These are phyloP conservation scores for Apodospora peruviana DNA, from an alignment of 495 filamentous ascomycete genomes.

Conservation along the genomic window DNA sequence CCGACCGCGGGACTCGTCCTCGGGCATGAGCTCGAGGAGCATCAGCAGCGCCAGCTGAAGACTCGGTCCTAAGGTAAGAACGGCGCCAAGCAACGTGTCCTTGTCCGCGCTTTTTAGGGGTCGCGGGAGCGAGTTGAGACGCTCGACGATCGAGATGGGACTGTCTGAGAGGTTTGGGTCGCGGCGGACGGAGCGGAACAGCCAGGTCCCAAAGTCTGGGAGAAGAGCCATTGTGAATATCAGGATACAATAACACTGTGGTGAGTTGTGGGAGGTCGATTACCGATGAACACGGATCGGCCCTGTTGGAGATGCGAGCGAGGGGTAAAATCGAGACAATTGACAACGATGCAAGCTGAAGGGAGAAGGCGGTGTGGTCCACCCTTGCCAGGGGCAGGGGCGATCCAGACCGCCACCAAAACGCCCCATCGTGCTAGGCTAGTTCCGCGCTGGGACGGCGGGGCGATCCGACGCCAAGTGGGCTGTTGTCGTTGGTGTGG, in stretches of 20 bases:
- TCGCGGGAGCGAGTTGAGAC: slow-evolving; percentile 15
- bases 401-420: background rate
- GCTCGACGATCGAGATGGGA: slow-evolving; percentile 19
- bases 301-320: background rate
- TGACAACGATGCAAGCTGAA: background rate
- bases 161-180: slow-evolving; percentile 12
- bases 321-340: too few relatives aligned
- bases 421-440: background rate
- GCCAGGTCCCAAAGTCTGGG: slow-evolving; percentile 20
- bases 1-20: slow-evolving; percentile 21
- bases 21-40: slow-evolving; percentile 20
- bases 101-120: slow-evolving; percentile 21
- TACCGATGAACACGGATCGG: background rate
- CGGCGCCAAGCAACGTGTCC: slow-evolving; percentile 23
- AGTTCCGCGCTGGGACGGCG: background rate
- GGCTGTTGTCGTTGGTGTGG: too few relatives aligned
- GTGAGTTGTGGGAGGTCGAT: background rate
- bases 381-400: background rate
- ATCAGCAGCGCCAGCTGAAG: slow-evolving; percentile 23
- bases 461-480: background rate
- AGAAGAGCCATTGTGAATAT: slow-evolving; percentile 17
- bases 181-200: slow-evolving; percentile 19
- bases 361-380: background rate
- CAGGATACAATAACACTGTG: background rate
- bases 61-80: slow-evolving; percentile 21